Evolutionary conservation across 306 rosid species (phyloP).

Genomic region (Cicer cuneatum): DNA sequence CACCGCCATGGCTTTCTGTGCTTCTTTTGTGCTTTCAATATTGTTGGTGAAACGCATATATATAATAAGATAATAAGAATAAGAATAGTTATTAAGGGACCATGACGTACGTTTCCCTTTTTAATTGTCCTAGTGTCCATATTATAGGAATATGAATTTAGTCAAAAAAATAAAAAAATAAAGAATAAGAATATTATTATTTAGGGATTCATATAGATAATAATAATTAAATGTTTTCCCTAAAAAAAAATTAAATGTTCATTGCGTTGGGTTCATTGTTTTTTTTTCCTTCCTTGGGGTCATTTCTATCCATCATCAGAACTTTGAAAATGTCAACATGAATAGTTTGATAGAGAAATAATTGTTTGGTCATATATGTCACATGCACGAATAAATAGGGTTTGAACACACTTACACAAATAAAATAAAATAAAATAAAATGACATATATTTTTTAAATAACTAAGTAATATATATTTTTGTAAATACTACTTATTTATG

Average conservation of each 20-base stretch:
- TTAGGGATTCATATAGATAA: conserved; percentile 14
- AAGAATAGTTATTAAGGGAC: conserved; percentile 38
- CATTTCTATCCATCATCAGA: conserved; percentile 42
- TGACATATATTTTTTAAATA: too few species aligned
- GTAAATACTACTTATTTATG: too few species aligned
- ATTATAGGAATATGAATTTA: background rate
- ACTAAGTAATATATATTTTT: too few species aligned
- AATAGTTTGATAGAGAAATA: background rate
- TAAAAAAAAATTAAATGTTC: background rate
- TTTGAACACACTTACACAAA: too few species aligned
- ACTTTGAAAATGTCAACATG: conserved; percentile 41
- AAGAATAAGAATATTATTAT: background rate
- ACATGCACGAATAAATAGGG: too few species aligned
- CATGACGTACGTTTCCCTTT: conserved; percentile 45
- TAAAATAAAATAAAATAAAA: too few species aligned
- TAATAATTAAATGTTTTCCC: background rate
- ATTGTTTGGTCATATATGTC: too few species aligned
- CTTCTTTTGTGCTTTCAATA: conserved; percentile 36
- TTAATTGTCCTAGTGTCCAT: conserved; percentile 26
- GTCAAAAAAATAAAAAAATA: too few species aligned
- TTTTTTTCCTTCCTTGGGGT: background rate
- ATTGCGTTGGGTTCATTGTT: conserved; percentile 23
- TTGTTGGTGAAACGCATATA: background rate
- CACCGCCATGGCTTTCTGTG: conserved; percentile 42
- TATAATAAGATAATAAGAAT: conserved; percentile 5